Evolutionary conservation across 352 stramenopile genomes (phyloP).

Genomic region (Pythium myriotylum): DNA sequence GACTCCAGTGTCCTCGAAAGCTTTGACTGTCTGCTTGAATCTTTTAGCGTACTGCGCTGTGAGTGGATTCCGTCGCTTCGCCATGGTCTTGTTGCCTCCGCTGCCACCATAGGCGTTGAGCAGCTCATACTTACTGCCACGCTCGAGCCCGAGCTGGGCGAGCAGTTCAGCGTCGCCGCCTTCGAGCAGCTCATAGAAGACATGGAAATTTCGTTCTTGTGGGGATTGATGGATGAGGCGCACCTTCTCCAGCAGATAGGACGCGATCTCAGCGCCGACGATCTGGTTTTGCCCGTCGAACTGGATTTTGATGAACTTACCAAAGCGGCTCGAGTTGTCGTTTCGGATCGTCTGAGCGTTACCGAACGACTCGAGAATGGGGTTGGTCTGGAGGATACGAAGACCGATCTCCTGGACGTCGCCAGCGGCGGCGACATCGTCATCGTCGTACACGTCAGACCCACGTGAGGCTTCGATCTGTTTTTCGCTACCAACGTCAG

Average conservation of each 20-base stretch:
- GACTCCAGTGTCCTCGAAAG: conserved; percentile 79
- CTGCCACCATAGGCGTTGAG: conserved; percentile 85
- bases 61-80: conserved; percentile 27
- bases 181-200: conserved; percentile 96
- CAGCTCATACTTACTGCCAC: conserved; percentile 82
- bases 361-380: conserved; percentile 97
- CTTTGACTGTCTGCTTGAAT: conserved; percentile 69
- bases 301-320: conserved; percentile 96
- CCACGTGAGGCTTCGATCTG: too few species aligned
- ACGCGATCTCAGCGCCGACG: conserved; percentile 92
- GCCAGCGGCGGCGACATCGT: conserved; percentile 23
- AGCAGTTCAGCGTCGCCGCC: conserved; percentile 69
- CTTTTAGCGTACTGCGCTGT: conserved; percentile 56
- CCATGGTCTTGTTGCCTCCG: conserved; percentile 31
- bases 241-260: conserved; percentile 98
- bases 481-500: not conserved
- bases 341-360: conserved; percentile 97
- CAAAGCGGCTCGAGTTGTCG: conserved; percentile 96
- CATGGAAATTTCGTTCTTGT: conserved; percentile 94
- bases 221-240: conserved; percentile 92
- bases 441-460: conserved; percentile 13
- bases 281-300: conserved; percentile 85
- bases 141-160: conserved; percentile 60
- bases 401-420: conserved; percentile 76
- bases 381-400: conserved; percentile 95